phyloP scores from a whole-genome alignment of 192 early-diverging fungal species.

The Oehlia diaphana region DNA sequence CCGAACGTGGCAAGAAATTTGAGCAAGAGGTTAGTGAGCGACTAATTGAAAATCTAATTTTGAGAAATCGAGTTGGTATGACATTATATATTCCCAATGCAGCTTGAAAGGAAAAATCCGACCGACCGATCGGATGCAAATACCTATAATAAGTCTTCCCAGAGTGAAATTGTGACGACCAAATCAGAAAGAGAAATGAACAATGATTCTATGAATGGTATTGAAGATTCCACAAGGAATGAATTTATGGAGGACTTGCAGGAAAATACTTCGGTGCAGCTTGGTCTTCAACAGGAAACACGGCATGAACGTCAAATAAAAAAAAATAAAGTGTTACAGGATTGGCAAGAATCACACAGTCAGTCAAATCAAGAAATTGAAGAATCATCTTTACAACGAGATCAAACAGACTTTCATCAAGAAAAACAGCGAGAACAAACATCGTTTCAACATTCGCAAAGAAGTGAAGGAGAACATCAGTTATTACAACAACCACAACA shows the following conservation, averaged over 20 bases:
- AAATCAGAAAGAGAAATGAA: not conserved
- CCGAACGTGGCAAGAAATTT: constrained; percentile 4
- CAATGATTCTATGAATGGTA: not conserved
- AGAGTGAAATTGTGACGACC: not conserved
- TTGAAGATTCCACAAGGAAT: not conserved
- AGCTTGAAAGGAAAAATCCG: constrained; percentile 25
- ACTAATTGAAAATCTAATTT: constrained; percentile 1
- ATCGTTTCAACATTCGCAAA: not conserved
- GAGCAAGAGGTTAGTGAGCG: constrained; percentile 18
- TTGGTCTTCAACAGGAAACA: not conserved
- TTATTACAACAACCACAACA: not conserved
- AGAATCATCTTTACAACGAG: not conserved
- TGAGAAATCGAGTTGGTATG: not conserved
- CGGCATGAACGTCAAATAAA: not conserved
- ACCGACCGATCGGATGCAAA: not conserved
- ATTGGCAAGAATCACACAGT: not conserved
- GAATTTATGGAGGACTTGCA: not conserved
- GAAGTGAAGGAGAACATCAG: not conserved
- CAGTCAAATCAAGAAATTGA: not conserved
- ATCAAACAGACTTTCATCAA: constrained; percentile 4
- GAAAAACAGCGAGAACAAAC: constrained; percentile 1
- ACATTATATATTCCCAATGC: constrained; percentile 8
- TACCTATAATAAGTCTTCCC: not conserved
- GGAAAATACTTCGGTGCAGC: not conserved
- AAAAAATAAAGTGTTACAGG: not conserved